These are phyloP conservation scores for Xylariaceae sp. DNA, from an alignment of 2,329 filamentous ascomycete species.

Conservation along the genomic window DNA sequence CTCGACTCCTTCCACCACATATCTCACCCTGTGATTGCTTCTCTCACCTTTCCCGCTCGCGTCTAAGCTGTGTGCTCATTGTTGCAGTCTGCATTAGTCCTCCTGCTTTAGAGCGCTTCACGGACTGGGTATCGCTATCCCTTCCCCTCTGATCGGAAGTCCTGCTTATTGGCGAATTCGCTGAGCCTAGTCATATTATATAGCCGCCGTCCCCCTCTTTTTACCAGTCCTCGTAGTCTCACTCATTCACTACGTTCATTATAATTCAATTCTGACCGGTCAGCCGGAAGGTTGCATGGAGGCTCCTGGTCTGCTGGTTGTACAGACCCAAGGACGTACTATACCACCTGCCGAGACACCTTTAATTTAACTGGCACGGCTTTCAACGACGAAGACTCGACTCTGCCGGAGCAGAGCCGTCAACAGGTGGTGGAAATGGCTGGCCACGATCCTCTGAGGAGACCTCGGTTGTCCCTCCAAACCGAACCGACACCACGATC, in stretches of 20 bases:
- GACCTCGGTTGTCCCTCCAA: slow-evolving; percentile 54
- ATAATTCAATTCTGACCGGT: slow-evolving; percentile 14
- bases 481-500: slow-evolving; percentile 42
- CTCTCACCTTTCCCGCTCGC: slow-evolving; percentile 20
- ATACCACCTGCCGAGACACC: slow-evolving; percentile 1
- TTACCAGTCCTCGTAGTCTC: slow-evolving; percentile 8
- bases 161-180: slow-evolving; percentile 2
- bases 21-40: slow-evolving; percentile 11
- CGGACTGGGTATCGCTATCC: slow-evolving; percentile 8
- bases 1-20: slow-evolving; percentile 10
- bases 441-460: slow-evolving; percentile 34
- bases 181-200: slow-evolving; percentile 20
- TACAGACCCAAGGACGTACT: slow-evolving; percentile 2
- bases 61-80: slow-evolving; percentile 23
- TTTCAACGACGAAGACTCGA: not conserved
- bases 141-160: slow-evolving; percentile 11
- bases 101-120: slow-evolving; percentile 17
- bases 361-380: not conserved
- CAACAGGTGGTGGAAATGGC: slow-evolving; percentile 30
- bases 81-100: slow-evolving; percentile 25
- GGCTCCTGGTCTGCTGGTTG: slow-evolving; percentile 17
- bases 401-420: too few species aligned
- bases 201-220: slow-evolving; percentile 20
- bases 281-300: slow-evolving; percentile 20
- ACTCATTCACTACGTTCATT: slow-evolving; percentile 12